These are phyloP conservation scores for Tubosaeta brunneosetosa DNA, from an alignment of 768 basidiomycete species.

Conservation along the genomic window DNA sequence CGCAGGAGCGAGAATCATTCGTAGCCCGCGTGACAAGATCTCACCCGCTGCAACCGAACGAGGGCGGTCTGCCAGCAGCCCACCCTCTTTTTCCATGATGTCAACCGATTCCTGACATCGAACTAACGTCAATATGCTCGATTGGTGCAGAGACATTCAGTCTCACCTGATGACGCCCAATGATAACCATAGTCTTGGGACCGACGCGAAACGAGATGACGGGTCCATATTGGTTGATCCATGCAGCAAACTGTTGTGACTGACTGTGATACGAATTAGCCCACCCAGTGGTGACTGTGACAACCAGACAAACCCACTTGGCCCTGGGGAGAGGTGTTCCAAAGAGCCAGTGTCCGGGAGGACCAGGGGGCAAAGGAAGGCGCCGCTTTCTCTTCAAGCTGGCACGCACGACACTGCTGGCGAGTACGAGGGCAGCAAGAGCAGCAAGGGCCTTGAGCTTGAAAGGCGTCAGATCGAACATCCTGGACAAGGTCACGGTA, in stretches of 20 bases:
- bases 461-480: slow-evolving; percentile 10
- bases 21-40: slow-evolving; percentile 54
- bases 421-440: slow-evolving; percentile 16
- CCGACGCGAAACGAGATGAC: slow-evolving; percentile 56
- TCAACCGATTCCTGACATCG: slow-evolving; percentile 50
- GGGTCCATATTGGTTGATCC: slow-evolving; percentile 58
- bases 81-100: slow-evolving; percentile 66
- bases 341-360: slow-evolving; percentile 32
- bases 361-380: slow-evolving; percentile 28
- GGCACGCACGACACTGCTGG: slow-evolving; percentile 6
- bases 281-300: neutral
- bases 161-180: slow-evolving; percentile 35
- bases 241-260: slow-evolving; percentile 48
- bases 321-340: slow-evolving; percentile 25
- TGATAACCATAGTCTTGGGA: slow-evolving; percentile 27
- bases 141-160: neutral
- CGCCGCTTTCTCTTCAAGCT: slow-evolving; percentile 8
- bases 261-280: slow-evolving; percentile 10
- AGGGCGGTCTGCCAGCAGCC: slow-evolving; percentile 51
- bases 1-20: slow-evolving; percentile 50
- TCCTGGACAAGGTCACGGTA: neutral
- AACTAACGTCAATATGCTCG: neutral
- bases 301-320: slow-evolving; percentile 17
- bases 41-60: slow-evolving; percentile 54
- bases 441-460: slow-evolving; percentile 16